phyloP scores from a whole-genome alignment of 2,329 filamentous ascomycete genomes.

The Ceratocystis eucalypticola region DNA sequence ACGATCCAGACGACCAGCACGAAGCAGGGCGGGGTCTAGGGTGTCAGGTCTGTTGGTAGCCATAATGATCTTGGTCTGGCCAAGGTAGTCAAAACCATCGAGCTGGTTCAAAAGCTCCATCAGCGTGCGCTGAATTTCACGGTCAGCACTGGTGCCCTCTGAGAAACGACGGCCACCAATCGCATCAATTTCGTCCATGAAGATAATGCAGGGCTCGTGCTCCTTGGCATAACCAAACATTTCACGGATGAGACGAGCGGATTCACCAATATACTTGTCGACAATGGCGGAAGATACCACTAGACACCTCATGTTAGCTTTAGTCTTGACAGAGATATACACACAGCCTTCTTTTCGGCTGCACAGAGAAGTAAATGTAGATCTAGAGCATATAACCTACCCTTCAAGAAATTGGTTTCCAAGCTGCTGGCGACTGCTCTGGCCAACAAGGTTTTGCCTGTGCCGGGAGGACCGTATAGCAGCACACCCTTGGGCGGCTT shows the following conservation, averaged over 20 bases:
- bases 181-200: constrained; percentile 99
- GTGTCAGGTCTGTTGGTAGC: constrained; percentile 96
- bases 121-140: constrained; percentile 93
- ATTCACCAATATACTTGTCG: constrained; percentile 99
- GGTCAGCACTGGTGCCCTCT: constrained; percentile 91
- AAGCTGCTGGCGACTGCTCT: constrained; percentile 90
- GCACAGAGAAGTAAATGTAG: background rate
- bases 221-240: constrained; percentile 99
- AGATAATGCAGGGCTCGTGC: constrained; percentile 98
- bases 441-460: constrained; percentile 88
- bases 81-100: constrained; percentile 96
- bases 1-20: constrained; percentile 83
- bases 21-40: constrained; percentile 79
- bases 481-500: constrained; percentile 97
- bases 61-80: constrained; percentile 99
- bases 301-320: constrained; percentile 28
- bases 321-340: background rate
- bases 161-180: constrained; percentile 95
- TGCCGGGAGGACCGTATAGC: constrained; percentile 90
- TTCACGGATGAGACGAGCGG: constrained; percentile 87
- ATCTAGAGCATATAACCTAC: constrained; percentile 35
- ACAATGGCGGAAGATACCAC: constrained; percentile 98
- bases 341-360: background rate
- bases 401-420: constrained; percentile 97
- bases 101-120: constrained; percentile 99